Evolutionary conservation across 352 stramenopile species (phyloP).

Genomic region (Globisporangium abappressorium): DNA sequence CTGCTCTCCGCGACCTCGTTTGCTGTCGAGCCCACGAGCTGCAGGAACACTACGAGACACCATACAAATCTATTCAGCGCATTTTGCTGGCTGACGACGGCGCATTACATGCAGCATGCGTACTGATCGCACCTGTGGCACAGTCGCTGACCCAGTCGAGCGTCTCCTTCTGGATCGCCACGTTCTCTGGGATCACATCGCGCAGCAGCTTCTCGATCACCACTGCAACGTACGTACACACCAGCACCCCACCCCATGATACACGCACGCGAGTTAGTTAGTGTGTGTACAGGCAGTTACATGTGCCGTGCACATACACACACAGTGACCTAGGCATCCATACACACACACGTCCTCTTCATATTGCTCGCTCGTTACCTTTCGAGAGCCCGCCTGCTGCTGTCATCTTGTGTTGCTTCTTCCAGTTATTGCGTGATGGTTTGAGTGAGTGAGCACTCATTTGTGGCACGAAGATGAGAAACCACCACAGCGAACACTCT

Average conservation of each 20-base stretch:
- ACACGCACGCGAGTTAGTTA: background rate
- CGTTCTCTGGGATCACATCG: slow-evolving; percentile 50
- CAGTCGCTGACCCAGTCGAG: slow-evolving; percentile 67
- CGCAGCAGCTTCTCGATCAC: slow-evolving; percentile 47
- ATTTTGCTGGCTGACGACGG: too few relatives aligned
- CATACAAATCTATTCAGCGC: background rate
- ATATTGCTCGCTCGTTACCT: background rate
- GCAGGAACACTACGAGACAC: slow-evolving; percentile 41
- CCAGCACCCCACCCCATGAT: too few relatives aligned
- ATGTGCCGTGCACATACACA: background rate
- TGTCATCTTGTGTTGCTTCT: background rate
- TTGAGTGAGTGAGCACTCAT: background rate
- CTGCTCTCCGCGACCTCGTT: slow-evolving; percentile 46
- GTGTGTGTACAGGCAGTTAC: background rate
- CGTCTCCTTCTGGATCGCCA: slow-evolving; percentile 60
- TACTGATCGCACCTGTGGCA: slow-evolving; percentile 28
- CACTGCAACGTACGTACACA: slow-evolving; percentile 3
- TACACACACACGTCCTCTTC: background rate
- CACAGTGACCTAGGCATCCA: background rate
- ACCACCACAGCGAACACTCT: background rate
- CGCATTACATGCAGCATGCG: background rate
- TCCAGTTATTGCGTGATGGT: background rate
- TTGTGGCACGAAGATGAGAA: background rate
- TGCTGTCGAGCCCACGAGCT: slow-evolving; percentile 38
- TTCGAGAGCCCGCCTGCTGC: slow-evolving; percentile 5